Conservation (phyloP, 306 rosid species). For the Prunus fruticosa region DNA sequence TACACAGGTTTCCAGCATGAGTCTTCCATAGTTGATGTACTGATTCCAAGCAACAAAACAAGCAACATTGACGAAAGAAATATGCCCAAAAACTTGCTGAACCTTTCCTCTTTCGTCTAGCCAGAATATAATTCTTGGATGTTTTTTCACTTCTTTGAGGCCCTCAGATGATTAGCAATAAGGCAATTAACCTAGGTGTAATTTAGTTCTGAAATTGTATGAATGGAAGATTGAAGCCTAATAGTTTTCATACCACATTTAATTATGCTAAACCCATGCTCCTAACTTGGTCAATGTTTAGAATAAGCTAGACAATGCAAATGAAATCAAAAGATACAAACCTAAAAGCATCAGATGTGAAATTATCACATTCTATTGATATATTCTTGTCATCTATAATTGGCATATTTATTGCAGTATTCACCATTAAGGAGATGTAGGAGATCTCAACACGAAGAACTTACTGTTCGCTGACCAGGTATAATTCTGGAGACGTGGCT, state of each 20-base stretch:
- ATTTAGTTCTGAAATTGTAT: neutral
- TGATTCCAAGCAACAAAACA: neutral
- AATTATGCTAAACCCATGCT: neutral
- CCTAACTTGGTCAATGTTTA: neutral
- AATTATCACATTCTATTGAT: neutral
- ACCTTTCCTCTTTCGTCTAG: neutral
- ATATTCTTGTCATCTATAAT: conserved; percentile 1
- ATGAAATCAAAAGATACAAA: neutral
- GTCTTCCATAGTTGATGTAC: neutral
- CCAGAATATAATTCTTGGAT: neutral
- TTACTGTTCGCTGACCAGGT: conserved; percentile 91
- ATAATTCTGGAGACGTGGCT: conserved; percentile 80
- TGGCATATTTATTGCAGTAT: neutral
- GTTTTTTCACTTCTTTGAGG: neutral
- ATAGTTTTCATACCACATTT: neutral
- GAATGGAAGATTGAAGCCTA: neutral
- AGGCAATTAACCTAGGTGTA: neutral
- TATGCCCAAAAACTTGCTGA: neutral
- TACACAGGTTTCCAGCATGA: neutral
- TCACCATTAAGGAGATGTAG: conserved; percentile 11
- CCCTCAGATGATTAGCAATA: neutral
- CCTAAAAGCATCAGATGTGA: neutral
- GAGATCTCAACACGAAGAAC: conserved; percentile 7
- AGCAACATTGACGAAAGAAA: neutral
- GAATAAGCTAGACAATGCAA: neutral